phyloP scores from a whole-genome alignment of 1,284 basidiomycete genomes.

The Apiotrichum brassicae region DNA sequence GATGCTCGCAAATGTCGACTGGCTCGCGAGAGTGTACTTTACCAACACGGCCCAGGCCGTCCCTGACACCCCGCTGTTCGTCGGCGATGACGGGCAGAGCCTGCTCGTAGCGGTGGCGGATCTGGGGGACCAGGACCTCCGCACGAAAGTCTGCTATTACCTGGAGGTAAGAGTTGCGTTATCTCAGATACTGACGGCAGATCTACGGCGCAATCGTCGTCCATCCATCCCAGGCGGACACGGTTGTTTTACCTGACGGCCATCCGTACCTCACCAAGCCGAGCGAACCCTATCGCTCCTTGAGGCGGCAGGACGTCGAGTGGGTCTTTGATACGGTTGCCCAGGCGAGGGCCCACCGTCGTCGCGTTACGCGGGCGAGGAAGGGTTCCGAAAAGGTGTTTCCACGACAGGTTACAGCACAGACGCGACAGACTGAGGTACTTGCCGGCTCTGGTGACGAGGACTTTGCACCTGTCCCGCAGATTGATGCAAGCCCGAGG shows the following conservation, averaged over 20 bases:
- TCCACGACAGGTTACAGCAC: no score
- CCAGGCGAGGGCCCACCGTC: no score
- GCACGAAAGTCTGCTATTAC: constrained; percentile 9
- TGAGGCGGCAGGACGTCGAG: not conserved
- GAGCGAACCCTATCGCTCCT: not conserved
- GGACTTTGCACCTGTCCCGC: no score
- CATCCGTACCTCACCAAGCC: constrained; percentile 5
- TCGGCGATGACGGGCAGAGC: not conserved
- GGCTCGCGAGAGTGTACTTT: constrained; percentile 21
- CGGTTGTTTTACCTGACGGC: constrained; percentile 8
- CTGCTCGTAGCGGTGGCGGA: constrained; percentile 10
- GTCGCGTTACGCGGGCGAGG: no score
- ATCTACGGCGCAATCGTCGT: constrained; percentile 22
- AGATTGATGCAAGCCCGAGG: no score
- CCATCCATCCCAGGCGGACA: not conserved
- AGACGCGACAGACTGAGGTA: no score
- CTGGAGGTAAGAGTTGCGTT: constrained; percentile 16
- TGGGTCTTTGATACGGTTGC: not conserved
- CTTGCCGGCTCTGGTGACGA: no score
- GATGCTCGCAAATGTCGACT: constrained; percentile 4
- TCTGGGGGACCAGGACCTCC: not conserved
- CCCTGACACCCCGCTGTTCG: not conserved
- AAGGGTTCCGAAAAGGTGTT: no score
- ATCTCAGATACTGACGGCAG: no score
- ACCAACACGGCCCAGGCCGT: constrained; percentile 4